These are phyloP conservation scores for Backusella parvicylindrica DNA, from an alignment of 192 early-diverging fungal species.

Conservation along the genomic window DNA sequence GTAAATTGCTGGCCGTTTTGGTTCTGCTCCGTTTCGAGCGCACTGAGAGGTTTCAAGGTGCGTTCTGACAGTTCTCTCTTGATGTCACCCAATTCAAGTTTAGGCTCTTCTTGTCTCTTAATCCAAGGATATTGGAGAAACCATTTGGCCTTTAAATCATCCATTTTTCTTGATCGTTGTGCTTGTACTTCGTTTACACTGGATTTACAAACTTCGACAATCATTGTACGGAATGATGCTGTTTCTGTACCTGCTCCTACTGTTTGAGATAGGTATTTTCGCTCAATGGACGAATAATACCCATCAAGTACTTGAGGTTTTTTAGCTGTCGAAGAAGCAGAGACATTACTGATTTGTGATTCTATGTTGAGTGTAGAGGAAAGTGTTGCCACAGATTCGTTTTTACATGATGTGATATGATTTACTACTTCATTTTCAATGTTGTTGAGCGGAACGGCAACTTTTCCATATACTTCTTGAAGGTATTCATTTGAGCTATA, in stretches of 20 bases:
- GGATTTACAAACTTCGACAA: constrained; percentile 12
- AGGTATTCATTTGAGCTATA: constrained; percentile 48
- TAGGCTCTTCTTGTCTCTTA: background rate
- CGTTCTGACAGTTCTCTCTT: constrained; percentile 10
- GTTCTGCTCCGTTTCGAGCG: background rate
- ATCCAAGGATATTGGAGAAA: background rate
- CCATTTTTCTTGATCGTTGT: background rate
- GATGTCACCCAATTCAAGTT: background rate
- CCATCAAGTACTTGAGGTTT: constrained; percentile 9
- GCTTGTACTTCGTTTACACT: constrained; percentile 9
- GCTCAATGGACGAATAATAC: constrained; percentile 23
- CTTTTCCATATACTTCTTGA: constrained; percentile 14
- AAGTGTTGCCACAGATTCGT: background rate
- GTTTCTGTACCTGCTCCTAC: constrained; percentile 18
- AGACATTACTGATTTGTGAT: background rate
- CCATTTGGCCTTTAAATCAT: constrained; percentile 8
- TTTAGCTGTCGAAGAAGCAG: background rate
- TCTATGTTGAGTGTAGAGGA: background rate
- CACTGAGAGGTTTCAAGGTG: background rate
- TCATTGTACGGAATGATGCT: constrained; percentile 25
- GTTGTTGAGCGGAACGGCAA: background rate
- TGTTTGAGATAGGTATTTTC: constrained; percentile 24
- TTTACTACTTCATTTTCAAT: background rate
- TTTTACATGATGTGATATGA: background rate
- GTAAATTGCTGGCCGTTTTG: background rate